phyloP scores from a whole-genome alignment of 768 basidiomycete species.

The Russula ochroleuca region DNA sequence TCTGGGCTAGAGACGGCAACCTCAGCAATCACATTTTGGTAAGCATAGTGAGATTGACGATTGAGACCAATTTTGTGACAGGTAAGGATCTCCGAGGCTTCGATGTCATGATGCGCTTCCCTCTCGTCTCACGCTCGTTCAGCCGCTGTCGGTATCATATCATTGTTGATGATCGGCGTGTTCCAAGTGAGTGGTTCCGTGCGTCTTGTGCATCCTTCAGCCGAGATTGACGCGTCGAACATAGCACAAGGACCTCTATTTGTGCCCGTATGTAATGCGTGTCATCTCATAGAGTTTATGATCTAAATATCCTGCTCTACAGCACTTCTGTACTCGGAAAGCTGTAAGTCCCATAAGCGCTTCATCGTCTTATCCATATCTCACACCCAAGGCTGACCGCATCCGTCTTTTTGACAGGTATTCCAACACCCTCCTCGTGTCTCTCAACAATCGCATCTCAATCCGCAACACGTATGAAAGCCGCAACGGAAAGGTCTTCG shows the following conservation, averaged over 20 bases:
- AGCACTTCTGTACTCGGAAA: conserved; percentile 18
- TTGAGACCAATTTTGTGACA: conserved; percentile 31
- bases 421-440: conserved; percentile 32
- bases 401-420: conserved; percentile 9
- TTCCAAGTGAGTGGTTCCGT: conserved; percentile 1
- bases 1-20: not conserved
- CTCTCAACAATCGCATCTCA: conserved; percentile 27
- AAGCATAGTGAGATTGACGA: conserved; percentile 27
- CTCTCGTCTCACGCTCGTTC: not conserved
- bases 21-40: conserved; percentile 16
- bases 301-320: not conserved
- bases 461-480: not conserved
- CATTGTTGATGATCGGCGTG: not conserved
- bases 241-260: conserved; percentile 3
- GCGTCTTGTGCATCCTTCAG: not conserved
- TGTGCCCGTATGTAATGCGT: not conserved
- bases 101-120: not conserved
- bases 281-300: not conserved
- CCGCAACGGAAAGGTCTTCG: not conserved
- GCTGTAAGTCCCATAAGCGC: conserved; percentile 2
- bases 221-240: not conserved
- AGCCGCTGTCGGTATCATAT: conserved; percentile 3
- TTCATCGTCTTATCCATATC: not conserved
- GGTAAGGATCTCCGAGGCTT: conserved; percentile 1
- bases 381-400: not conserved